Conservation (phyloP, 495 filamentous ascomycete genomes). For the Aspergillus panamensis region DNA sequence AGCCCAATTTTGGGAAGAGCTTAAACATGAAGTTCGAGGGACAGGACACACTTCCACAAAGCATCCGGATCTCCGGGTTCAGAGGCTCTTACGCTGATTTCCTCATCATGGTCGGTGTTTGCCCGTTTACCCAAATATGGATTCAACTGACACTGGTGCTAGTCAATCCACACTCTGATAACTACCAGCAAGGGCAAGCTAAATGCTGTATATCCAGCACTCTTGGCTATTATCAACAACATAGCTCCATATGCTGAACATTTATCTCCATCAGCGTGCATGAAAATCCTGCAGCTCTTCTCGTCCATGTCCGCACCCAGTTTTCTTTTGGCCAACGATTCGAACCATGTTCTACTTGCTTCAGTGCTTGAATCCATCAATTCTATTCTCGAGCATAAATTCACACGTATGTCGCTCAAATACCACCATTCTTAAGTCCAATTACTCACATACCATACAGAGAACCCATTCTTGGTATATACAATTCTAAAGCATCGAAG, state of each 20-base stretch:
- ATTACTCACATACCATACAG: constrained; percentile 39
- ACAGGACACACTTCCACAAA: constrained; percentile 80
- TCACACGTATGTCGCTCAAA: constrained; percentile 56
- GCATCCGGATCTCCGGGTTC: constrained; percentile 78
- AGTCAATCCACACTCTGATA: constrained; percentile 93
- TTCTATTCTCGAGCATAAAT: constrained; percentile 88
- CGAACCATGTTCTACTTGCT: constrained; percentile 76
- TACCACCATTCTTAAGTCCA: not conserved
- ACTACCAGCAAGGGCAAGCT: constrained; percentile 89
- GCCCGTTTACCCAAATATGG: not conserved
- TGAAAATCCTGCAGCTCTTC: constrained; percentile 85
- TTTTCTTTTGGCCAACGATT: constrained; percentile 94
- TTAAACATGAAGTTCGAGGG: constrained; percentile 86
- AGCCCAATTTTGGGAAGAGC: constrained; percentile 84
- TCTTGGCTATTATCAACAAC: constrained; percentile 91
- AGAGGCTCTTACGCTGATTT: constrained; percentile 91
- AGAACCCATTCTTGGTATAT: constrained; percentile 81
- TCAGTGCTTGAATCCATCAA: constrained; percentile 90
- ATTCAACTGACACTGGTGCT: constrained; percentile 20
- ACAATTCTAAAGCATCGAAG: constrained; percentile 74
- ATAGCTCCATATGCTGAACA: constrained; percentile 78
- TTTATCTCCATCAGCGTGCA: constrained; percentile 68
- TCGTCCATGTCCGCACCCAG: constrained; percentile 91
- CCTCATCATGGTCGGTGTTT: constrained; percentile 66
- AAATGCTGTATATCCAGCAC: constrained; percentile 86